phyloP scores from a whole-genome alignment of 2,329 filamentous ascomycete genomes.

The Trichoderma hamatum region DNA sequence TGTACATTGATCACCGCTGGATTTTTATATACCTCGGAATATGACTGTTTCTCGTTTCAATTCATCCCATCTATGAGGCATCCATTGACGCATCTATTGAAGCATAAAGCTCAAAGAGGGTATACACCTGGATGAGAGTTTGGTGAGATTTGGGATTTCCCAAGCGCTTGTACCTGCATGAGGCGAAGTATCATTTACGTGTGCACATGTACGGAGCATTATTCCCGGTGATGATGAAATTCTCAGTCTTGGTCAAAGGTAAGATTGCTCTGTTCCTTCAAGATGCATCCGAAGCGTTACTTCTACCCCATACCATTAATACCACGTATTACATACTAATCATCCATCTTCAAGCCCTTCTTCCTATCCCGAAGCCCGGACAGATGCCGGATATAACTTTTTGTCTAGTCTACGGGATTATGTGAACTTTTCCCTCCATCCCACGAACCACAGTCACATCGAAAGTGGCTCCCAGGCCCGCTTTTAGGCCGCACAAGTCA shows the following conservation, averaged over 20 bases:
- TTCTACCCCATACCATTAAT: background rate
- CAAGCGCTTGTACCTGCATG: background rate
- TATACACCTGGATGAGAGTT: background rate
- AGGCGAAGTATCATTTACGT: background rate
- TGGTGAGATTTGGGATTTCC: background rate
- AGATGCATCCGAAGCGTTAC: background rate
- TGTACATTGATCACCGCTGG: slow-evolving; percentile 24
- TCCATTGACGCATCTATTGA: too few relatives aligned
- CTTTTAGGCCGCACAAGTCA: background rate
- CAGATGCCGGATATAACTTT: background rate
- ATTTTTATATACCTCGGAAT: slow-evolving; percentile 16
- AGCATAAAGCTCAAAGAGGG: background rate
- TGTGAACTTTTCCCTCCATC: background rate
- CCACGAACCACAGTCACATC: background rate
- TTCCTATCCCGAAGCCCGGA: background rate
- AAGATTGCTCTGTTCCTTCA: background rate
- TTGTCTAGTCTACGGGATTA: background rate
- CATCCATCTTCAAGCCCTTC: background rate
- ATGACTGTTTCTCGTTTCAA: background rate
- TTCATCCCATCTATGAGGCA: background rate
- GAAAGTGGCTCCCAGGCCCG: background rate
- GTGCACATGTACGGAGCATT: background rate
- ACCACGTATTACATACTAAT: background rate
- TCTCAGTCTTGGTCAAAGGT: background rate
- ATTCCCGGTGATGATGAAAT: background rate